Percentiles rank a stretch among this genome's conserved stretches.
Evolutionary conservation across 306 rosid genomes (phyloP).

Genomic region (Nissolia schottii): DNA sequence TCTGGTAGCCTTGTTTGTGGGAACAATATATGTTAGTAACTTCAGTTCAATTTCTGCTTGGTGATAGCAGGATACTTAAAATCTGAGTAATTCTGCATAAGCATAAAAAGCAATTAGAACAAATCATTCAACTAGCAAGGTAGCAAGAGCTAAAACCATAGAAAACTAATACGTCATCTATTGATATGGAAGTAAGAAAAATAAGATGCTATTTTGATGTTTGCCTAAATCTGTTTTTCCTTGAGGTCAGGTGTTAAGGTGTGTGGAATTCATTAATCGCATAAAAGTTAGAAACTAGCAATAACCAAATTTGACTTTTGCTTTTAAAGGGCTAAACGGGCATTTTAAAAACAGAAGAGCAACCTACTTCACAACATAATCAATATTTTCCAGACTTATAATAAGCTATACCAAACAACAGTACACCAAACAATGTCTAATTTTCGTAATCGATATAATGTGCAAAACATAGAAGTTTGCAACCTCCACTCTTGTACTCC

Average conservation of each 20-base stretch:
- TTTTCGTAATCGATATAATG: not conserved
- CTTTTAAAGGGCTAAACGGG: not conserved
- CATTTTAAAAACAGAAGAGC: not conserved
- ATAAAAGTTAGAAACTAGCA: not conserved
- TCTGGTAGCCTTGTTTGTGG: not conserved
- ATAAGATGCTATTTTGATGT: not conserved
- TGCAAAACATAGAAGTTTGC: not conserved
- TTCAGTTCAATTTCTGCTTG: not conserved
- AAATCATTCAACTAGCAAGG: constrained; percentile 18
- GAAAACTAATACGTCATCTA: constrained; percentile 11
- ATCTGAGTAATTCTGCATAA: constrained; percentile 39
- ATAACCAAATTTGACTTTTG: not conserved
- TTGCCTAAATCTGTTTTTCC: not conserved
- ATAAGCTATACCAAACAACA: not conserved
- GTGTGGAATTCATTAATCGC: not conserved
- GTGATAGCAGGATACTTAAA: not conserved
- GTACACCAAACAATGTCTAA: not conserved
- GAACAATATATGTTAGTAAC: not conserved
- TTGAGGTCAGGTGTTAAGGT: not conserved
- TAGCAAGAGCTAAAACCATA: not conserved
- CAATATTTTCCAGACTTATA: not conserved
- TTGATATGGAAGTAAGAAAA: constrained; percentile 1
- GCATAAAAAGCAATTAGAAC: constrained; percentile 16
- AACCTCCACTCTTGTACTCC: not conserved
- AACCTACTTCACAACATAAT: constrained; percentile 4